Evolutionary conservation across 1,284 basidiomycete genomes (phyloP).

Genomic region (Ceratobasidium sp.): DNA sequence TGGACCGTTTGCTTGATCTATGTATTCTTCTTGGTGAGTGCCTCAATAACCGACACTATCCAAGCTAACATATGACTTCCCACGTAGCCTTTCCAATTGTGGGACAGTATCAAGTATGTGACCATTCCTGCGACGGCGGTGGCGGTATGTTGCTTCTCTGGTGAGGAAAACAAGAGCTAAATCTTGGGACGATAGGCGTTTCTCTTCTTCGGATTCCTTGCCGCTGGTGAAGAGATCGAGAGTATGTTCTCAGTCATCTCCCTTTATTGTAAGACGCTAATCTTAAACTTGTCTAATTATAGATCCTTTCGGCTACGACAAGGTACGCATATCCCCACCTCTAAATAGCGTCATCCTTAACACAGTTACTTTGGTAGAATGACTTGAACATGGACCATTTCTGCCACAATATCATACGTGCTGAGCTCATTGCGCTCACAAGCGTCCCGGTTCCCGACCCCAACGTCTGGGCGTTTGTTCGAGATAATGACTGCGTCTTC

Average conservation of each 20-base stretch:
- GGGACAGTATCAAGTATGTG: conserved; percentile 63
- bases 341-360: neutral
- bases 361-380: conserved; percentile 35
- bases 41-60: neutral
- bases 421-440: conserved; percentile 51
- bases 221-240: conserved; percentile 44
- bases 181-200: conserved; percentile 47
- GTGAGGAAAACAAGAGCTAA: neutral
- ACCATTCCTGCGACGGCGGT: conserved; percentile 62
- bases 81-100: conserved; percentile 73
- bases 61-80: neutral
- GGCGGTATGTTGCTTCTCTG: conserved; percentile 18
- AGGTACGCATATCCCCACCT: conserved; percentile 8
- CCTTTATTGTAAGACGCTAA: conserved; percentile 43
- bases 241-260: conserved; percentile 7
- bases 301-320: conserved; percentile 52
- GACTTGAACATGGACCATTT: conserved; percentile 47
- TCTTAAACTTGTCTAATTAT: conserved; percentile 43
- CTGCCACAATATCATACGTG: conserved; percentile 50
- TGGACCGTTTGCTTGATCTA: conserved; percentile 69
- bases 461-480: conserved; percentile 47
- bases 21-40: conserved; percentile 54
- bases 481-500: conserved; percentile 43
- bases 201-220: conserved; percentile 52
- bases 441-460: conserved; percentile 46